phyloP scores from a whole-genome alignment of 371 early-diverging fungal species.

The Lichtheimia hyalospora region DNA sequence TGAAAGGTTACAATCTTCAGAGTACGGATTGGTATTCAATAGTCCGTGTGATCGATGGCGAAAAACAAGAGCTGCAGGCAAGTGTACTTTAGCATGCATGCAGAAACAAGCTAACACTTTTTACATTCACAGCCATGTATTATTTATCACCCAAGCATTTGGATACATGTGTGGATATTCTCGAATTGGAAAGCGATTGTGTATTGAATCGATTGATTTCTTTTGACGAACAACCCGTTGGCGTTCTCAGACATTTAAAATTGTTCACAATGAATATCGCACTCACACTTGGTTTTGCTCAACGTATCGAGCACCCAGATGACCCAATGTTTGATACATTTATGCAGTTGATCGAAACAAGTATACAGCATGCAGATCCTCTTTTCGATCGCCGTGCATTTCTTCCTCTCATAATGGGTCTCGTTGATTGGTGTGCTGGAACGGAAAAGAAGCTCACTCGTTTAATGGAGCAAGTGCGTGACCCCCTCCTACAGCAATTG shows the following conservation, averaged over 20 bases:
- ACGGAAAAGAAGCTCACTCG: not conserved
- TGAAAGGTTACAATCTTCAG: not conserved
- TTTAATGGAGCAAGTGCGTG: not conserved
- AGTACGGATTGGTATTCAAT: conserved; percentile 9
- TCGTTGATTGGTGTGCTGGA: conserved; percentile 1
- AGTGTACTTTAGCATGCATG: not conserved
- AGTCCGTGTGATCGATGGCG: conserved; percentile 10
- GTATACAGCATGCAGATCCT: conserved; percentile 6
- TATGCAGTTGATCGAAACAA: conserved; percentile 4
- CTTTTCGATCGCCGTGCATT: conserved; percentile 11
- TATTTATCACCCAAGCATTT: conserved; percentile 12
- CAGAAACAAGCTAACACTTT: not conserved
- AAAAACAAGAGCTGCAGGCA: conserved; percentile 12
- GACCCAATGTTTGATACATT: conserved; percentile 11
- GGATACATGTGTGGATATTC: not conserved
- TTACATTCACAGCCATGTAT: not conserved
- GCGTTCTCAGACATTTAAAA: not conserved
- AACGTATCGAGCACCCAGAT: not conserved
- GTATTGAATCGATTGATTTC: conserved; percentile 5
- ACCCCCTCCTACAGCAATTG: conserved; percentile 7
- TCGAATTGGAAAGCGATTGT: conserved; percentile 2
- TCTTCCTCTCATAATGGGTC: conserved; percentile 11
- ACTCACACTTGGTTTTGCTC: conserved; percentile 3
- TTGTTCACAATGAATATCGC: conserved; percentile 5
- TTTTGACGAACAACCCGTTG: not conserved